Conservation (phyloP, 352 stramenopile genomes). For the Globisporangium irregulare region DNA sequence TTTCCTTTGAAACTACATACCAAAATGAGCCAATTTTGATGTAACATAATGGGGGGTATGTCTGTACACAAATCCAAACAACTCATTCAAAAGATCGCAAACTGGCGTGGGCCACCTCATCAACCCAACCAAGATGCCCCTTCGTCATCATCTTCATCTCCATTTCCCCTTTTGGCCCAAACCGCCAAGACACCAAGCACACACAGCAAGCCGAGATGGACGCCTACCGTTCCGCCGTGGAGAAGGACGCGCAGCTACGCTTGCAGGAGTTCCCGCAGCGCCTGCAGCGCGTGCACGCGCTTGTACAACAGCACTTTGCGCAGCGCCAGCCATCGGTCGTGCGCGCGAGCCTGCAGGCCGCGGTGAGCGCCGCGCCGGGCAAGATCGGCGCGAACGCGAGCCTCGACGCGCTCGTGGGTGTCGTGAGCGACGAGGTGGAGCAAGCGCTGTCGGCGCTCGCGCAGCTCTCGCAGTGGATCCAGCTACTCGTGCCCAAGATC, state of each 20-base stretch:
- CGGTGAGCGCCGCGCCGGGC: slow-evolving; percentile 26
- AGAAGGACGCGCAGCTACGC: slow-evolving; percentile 33
- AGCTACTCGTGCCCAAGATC: slow-evolving; percentile 70
- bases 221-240: slow-evolving; percentile 43
- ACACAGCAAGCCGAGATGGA: slow-evolving; percentile 34
- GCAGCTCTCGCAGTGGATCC: slow-evolving; percentile 68
- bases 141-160: not conserved
- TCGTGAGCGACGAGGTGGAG: slow-evolving; percentile 58
- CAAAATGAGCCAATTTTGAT: no score
- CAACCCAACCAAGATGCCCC: not conserved
- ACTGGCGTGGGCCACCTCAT: slow-evolving; percentile 1
- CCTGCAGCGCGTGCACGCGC: slow-evolving; percentile 36
- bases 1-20: no score
- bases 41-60: no score
- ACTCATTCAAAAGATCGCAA: slow-evolving; percentile 3
- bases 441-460: slow-evolving; percentile 41
- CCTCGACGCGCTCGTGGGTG: slow-evolving; percentile 35
- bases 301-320: slow-evolving; percentile 44
- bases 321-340: slow-evolving; percentile 42
- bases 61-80: no score
- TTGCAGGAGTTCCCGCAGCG: slow-evolving; percentile 50
- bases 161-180: not conserved
- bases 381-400: slow-evolving; percentile 38
- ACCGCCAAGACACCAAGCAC: not conserved
- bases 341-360: slow-evolving; percentile 33